Base-by-base conservation (phyloP, 2,329 filamentous ascomycete species). In the Neopestalotiopsis sp. region DNA sequence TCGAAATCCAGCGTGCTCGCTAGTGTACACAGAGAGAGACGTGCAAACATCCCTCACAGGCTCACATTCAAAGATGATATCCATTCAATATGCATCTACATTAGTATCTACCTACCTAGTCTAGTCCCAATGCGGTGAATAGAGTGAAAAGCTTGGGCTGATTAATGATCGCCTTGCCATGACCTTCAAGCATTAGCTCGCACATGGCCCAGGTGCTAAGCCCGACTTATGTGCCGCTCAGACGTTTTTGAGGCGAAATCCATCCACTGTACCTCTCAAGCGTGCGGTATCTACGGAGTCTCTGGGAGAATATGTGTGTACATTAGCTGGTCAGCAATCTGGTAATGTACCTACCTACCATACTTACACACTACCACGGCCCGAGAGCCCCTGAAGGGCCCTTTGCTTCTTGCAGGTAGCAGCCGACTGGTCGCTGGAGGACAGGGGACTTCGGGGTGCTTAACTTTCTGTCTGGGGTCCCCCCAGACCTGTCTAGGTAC, bases 341-440 rank as follows among this genome's bases (percentile, higher is more conserved):
- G 24, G 24, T 28, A 28, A 28, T 38, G 34, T 38, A 10, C 34
- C 34, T 38, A 38, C 34, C 6, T 38, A 7, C 34, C 6, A 38
- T 38, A 28, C 24, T 38, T 38, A 38, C 34, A 28, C 13, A 49
- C 42, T 49, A 49, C 45, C 45, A 53, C 45, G 45, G 45, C 45
- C 45, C 45, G 45, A 53, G 45, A 53, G 45, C 45, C n/a, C 45
- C 45, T 53, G 45, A 53, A 53, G 45, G 45, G 45, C 20, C 45
- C 45, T 53, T 38, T 53, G 45, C 45, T 53, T 53, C n/a, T 53
- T 53, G 45, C 45, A 53, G 45, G 10, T 53, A 53, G 45, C 17
- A 53, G 45, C 45, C 45, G 45, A 53, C 45, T 53, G 2, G 45
- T 24, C 17, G 45, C 45, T 17, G 45, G n/a, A n/a, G 45, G n/a